Base-by-base conservation (phyloP, 73 alveolate genomes). In the Vitrella brassicaformis region DNA sequence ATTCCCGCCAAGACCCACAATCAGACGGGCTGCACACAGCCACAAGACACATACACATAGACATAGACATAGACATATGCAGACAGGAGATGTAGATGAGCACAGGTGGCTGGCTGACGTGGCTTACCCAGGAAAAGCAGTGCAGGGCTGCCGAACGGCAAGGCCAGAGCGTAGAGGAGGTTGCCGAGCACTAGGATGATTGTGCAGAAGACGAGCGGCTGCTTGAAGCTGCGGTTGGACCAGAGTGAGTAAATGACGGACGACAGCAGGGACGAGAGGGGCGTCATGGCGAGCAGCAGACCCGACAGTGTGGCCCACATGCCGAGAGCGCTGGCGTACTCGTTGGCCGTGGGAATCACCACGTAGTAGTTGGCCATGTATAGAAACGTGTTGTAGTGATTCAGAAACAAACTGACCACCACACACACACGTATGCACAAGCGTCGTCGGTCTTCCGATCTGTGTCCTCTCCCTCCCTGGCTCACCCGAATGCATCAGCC, bases 1-100 rank as follows among this genome's bases (percentile, higher is more conserved):
- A 18, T 83, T 70, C 19, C 89, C 89, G 0, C 89, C 89, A 46
- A 81, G 30, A 0, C 89, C 89, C 65, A 81, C 75, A 1, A 68
- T 4, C 47, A 81, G 78, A 31, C 89, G 69, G n/a, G n/a, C n/a
- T n/a, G n/a, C n/a, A n/a, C n/a, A n/a, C n/a, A n/a, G n/a, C n/a
- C n/a, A n/a, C n/a, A n/a, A n/a, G n/a, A n/a, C n/a, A n/a, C n/a
- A n/a, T n/a, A n/a, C n/a, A n/a, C n/a, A n/a, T n/a, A n/a, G n/a
- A n/a, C n/a, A n/a, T n/a, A n/a, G n/a, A n/a, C n/a, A n/a, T n/a
- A n/a, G n/a, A n/a, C n/a, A n/a, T n/a, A n/a, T n/a, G n/a, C n/a
- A n/a, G n/a, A n/a, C n/a, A n/a, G n/a, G n/a, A n/a, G n/a, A n/a
- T n/a, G n/a, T n/a, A n/a, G n/a, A n/a, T n/a, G n/a, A n/a, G n/a